phyloP scores from a whole-genome alignment of 305 asterid genomes.

The Galium porrigens region DNA sequence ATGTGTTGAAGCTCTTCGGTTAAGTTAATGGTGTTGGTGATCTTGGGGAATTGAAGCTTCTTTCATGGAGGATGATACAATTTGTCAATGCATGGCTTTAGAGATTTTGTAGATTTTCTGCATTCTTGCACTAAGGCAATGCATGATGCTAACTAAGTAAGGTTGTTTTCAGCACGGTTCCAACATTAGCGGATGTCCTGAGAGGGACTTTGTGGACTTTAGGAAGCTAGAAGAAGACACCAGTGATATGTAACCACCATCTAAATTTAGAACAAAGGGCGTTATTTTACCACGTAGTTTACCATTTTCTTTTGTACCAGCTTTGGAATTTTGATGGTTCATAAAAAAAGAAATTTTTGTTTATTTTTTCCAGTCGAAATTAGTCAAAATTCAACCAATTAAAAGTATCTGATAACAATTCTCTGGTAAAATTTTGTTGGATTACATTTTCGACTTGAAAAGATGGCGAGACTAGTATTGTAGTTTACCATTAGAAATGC shows the following conservation, averaged over 20 bases:
- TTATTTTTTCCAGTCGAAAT: not conserved
- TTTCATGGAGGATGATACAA: not conserved
- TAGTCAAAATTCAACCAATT: not conserved
- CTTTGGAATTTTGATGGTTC: not conserved
- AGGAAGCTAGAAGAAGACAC: not conserved
- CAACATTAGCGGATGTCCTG: constrained; percentile 1
- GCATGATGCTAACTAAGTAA: constrained; percentile 1
- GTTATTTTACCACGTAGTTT: constrained; percentile 5
- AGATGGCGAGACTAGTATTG: too few relatives aligned
- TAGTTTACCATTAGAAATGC: too few relatives aligned
- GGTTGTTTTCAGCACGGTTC: not conserved
- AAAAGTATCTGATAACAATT: too few relatives aligned
- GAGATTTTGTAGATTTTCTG: not conserved
- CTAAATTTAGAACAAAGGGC: not conserved
- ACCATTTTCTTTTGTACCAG: not conserved
- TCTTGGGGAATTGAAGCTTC: constrained; percentile 3
- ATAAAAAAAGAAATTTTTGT: not conserved
- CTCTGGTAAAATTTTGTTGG: too few relatives aligned
- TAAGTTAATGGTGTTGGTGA: not conserved
- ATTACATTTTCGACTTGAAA: too few relatives aligned
- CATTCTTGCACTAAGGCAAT: not conserved
- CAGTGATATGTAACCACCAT: constrained; percentile 6
- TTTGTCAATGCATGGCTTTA: too few relatives aligned
- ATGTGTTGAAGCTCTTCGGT: not conserved
- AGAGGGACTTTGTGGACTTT: constrained; percentile 10